A percentile compares a stretch with the other conserved stretches of the same genome.
These are phyloP conservation scores for Citropsis articulata DNA, from an alignment of 345 rosid species.

Conservation along the genomic window DNA sequence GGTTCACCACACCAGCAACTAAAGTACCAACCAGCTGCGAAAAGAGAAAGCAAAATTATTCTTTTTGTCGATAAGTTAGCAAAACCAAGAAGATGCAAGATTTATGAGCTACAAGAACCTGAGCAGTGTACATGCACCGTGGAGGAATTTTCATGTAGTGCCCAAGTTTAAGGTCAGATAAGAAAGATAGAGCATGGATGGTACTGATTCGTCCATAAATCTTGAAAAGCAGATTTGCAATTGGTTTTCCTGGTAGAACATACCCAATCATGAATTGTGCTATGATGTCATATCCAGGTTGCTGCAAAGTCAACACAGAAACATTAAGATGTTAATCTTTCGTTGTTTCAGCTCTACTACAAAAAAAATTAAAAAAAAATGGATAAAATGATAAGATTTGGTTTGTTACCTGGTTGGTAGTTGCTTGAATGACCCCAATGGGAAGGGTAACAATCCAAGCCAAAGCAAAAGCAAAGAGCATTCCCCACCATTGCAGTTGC, in stretches of 20 bases:
- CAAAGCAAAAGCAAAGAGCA: conserved; percentile 84
- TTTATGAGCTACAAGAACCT: conserved; percentile 40
- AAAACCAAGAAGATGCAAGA: neutral
- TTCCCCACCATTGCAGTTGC: conserved; percentile 95
- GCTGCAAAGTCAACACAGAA: conserved; percentile 50
- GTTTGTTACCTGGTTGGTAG: conserved; percentile 82
- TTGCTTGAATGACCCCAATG: conserved; percentile 97
- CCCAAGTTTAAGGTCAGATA: conserved; percentile 97
- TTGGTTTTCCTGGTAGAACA: conserved; percentile 84
- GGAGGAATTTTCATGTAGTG: conserved; percentile 99
- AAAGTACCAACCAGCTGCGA: conserved; percentile 78
- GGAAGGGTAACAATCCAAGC: conserved; percentile 96
- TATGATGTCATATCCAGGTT: conserved; percentile 98
- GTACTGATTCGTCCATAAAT: conserved; percentile 96
- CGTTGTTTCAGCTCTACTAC: neutral
- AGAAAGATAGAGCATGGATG: conserved; percentile 91
- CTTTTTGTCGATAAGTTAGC: neutral
- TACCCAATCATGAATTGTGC: conserved; percentile 98
- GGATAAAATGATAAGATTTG: neutral
- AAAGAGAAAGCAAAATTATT: neutral
- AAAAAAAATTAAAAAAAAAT: neutral
- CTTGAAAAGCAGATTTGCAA: conserved; percentile 93
- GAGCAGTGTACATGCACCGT: conserved; percentile 92
- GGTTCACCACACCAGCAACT: conserved; percentile 72
- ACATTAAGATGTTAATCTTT: neutral